A percentile compares a stretch with the other conserved stretches of the same genome.
phyloP scores from a whole-genome alignment of 176 grass and related monocot genomes.

The Phoenix roebelenii region DNA sequence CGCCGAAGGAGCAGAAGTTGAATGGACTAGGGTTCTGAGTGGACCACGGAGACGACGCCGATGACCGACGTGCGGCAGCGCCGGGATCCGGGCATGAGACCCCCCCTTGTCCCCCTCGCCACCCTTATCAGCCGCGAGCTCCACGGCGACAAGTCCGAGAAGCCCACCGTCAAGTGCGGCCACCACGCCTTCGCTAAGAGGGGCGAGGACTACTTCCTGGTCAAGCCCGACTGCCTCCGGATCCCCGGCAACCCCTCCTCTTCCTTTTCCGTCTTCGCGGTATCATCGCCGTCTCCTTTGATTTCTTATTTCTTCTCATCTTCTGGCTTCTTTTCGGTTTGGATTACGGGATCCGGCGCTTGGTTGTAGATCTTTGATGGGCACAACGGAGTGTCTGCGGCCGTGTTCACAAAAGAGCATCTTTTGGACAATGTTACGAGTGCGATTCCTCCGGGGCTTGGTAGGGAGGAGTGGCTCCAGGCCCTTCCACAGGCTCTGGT shows the following conservation, averaged over 20 bases:
- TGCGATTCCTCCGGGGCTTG: background rate
- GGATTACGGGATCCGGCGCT: too few species aligned
- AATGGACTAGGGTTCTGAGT: constrained; percentile 10
- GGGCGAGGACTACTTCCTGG: constrained; percentile 90
- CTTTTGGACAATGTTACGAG: constrained; percentile 3
- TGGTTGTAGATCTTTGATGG: constrained; percentile 72
- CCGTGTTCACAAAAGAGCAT: constrained; percentile 5
- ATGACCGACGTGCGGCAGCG: constrained; percentile 3
- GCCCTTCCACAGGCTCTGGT: constrained; percentile 79
- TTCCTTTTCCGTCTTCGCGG: constrained; percentile 81
- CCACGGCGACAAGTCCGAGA: constrained; percentile 58
- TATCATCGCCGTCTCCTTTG: constrained; percentile 18
- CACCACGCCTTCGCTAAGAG: constrained; percentile 82
- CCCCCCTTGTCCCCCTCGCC: background rate
- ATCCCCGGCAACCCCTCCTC: constrained; percentile 59
- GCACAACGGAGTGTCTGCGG: constrained; percentile 37
- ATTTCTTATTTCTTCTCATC: background rate
- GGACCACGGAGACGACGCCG: background rate
- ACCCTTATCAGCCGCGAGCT: constrained; percentile 29
- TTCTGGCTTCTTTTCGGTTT: constrained; percentile 4
- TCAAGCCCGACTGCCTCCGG: constrained; percentile 81
- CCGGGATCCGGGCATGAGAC: constrained; percentile 12
- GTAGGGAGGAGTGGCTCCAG: constrained; percentile 26
- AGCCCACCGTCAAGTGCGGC: constrained; percentile 55
- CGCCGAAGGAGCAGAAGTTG: too few species aligned